phyloP scores from a whole-genome alignment of 345 rosid species.

The Citrus australasica region DNA sequence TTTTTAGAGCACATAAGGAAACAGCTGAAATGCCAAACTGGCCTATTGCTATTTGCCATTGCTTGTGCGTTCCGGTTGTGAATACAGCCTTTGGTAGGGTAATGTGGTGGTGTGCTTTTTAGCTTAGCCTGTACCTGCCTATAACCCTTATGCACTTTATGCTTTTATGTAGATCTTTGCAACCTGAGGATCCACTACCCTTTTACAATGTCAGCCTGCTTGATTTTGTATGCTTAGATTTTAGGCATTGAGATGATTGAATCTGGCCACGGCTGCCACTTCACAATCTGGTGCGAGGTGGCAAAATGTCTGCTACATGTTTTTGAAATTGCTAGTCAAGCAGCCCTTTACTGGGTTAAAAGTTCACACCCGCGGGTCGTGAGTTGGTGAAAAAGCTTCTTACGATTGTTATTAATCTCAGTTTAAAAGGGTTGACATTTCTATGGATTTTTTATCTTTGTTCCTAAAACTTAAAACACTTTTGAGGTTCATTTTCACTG shows the following conservation, averaged over 20 bases:
- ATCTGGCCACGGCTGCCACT: neutral
- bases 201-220: neutral
- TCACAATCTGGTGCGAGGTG: neutral
- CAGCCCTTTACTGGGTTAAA: neutral
- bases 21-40: neutral
- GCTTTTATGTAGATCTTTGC: neutral
- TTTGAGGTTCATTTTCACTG: neutral
- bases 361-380: neutral
- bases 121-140: neutral
- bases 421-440: no score
- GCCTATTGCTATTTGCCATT: neutral
- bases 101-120: neutral
- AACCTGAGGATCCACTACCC: neutral
- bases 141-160: neutral
- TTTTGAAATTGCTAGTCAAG: neutral
- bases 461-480: no score
- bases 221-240: neutral
- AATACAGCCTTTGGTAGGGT: slow-evolving; percentile 7
- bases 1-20: neutral
- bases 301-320: neutral
- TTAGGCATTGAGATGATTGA: neutral
- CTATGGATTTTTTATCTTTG: no score
- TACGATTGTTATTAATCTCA: no score
- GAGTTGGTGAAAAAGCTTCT: neutral
- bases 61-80: neutral